Conservation (phyloP, 345 rosid species). For the Cardamine occulta region DNA sequence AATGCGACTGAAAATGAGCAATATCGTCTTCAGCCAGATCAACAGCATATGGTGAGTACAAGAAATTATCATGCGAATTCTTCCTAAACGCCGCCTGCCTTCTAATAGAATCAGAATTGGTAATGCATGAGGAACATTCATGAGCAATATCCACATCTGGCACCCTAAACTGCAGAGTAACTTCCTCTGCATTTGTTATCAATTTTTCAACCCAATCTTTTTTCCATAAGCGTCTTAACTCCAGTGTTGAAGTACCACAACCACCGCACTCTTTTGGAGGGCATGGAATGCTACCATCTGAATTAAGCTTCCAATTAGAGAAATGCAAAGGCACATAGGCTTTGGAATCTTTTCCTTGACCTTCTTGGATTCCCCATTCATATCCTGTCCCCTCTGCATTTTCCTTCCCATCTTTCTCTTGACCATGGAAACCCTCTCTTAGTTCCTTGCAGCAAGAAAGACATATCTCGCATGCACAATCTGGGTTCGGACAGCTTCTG, state of each 20-base stretch:
- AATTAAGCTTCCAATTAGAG: constrained; percentile 53
- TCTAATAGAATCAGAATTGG: constrained; percentile 35
- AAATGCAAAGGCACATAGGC: constrained; percentile 7
- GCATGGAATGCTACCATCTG: constrained; percentile 62
- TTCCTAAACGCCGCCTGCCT: constrained; percentile 63
- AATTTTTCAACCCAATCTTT: constrained; percentile 50
- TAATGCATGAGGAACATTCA: constrained; percentile 53
- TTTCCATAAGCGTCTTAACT: constrained; percentile 55
- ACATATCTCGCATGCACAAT: constrained; percentile 60
- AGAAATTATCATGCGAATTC: constrained; percentile 58
- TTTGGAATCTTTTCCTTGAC: constrained; percentile 9
- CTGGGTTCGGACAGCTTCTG: constrained; percentile 51
- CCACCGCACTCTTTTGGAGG: constrained; percentile 70
- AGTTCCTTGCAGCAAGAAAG: constrained; percentile 64
- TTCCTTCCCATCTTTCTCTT: constrained; percentile 37
- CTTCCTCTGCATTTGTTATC: constrained; percentile 55
- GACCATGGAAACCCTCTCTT: constrained; percentile 45
- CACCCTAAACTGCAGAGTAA: constrained; percentile 44
- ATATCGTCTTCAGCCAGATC: constrained; percentile 53
- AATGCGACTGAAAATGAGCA: constrained; percentile 74
- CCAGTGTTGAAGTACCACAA: constrained; percentile 59
- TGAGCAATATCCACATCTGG: constrained; percentile 43
- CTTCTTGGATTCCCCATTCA: not conserved
- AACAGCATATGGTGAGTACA: constrained; percentile 63
- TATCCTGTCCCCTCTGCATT: not conserved